A percentile compares a stretch with the other conserved stretches of the same genome.
These are phyloP conservation scores for Lepiota venenata DNA, from an alignment of 768 basidiomycete genomes.

Conservation along the genomic window DNA sequence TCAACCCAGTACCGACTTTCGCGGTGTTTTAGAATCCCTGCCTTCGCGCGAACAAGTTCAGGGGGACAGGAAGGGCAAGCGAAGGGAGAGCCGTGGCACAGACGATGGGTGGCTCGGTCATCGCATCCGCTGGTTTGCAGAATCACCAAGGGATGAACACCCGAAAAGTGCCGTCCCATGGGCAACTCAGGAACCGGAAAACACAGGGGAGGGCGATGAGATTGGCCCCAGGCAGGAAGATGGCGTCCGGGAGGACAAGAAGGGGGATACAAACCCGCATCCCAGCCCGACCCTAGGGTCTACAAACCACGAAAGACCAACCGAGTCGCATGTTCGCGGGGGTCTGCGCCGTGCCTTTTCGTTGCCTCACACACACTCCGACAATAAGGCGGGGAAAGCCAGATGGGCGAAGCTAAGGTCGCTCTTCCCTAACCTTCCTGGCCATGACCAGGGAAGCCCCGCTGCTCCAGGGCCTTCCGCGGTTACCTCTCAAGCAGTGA, in stretches of 20 bases:
- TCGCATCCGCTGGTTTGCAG: conserved; percentile 51
- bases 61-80: conserved; percentile 53
- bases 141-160: conserved; percentile 48
- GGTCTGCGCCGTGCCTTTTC: conserved; percentile 30
- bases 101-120: conserved; percentile 48
- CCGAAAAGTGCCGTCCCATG: conserved; percentile 28
- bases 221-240: background rate
- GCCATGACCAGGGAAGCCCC: conserved; percentile 27
- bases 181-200: conserved; percentile 9
- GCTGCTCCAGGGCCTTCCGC: conserved; percentile 36
- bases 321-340: conserved; percentile 12
- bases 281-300: background rate
- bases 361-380: conserved; percentile 23
- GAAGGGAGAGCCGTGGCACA: conserved; percentile 39
- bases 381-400: conserved; percentile 23
- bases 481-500: conserved; percentile 52
- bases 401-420: conserved; percentile 68
- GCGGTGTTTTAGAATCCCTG: conserved; percentile 55
- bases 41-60: conserved; percentile 30
- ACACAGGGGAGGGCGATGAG: background rate
- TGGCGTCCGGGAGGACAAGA: background rate
- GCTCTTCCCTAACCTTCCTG: conserved; percentile 55
- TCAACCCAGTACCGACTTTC: conserved; percentile 44
- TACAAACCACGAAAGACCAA: background rate
- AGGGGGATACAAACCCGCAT: background rate